Conservation (phyloP, 768 basidiomycete genomes). For the Gloeopeniophorella convolvens region DNA sequence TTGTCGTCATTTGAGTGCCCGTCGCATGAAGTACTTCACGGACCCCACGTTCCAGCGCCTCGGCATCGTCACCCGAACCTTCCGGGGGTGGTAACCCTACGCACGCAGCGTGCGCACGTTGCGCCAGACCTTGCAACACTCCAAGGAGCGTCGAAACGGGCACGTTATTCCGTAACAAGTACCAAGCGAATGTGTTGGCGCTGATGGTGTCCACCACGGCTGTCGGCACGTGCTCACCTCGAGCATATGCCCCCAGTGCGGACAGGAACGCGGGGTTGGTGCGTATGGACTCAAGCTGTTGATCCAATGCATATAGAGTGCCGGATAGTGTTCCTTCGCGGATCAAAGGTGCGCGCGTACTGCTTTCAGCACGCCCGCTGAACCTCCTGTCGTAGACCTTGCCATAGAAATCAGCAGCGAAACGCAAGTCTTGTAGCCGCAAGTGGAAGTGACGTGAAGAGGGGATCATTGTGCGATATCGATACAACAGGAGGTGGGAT, state of each 20-base stretch:
- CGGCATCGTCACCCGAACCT: constrained; percentile 35
- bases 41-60: constrained; percentile 50
- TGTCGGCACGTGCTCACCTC: constrained; percentile 38
- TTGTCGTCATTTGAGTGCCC: constrained; percentile 72
- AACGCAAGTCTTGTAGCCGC: constrained; percentile 65
- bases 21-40: constrained; percentile 83
- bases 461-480: constrained; percentile 56
- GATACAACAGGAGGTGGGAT: constrained; percentile 66
- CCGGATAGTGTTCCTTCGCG: constrained; percentile 67
- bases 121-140: constrained; percentile 54
- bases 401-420: constrained; percentile 70
- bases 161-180: constrained; percentile 60
- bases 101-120: constrained; percentile 56
- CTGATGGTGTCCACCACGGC: constrained; percentile 15
- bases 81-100: constrained; percentile 42
- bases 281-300: constrained; percentile 44
- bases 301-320: constrained; percentile 56
- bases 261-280: constrained; percentile 34
- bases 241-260: constrained; percentile 48
- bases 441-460: constrained; percentile 57
- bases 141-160: constrained; percentile 63
- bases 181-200: constrained; percentile 55
- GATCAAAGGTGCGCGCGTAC: constrained; percentile 58
- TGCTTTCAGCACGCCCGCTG: constrained; percentile 63
- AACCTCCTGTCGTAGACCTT: constrained; percentile 70